Evolutionary conservation across 2,329 filamentous ascomycete genomes (phyloP).

Genomic region (Tolypocladium album): DNA sequence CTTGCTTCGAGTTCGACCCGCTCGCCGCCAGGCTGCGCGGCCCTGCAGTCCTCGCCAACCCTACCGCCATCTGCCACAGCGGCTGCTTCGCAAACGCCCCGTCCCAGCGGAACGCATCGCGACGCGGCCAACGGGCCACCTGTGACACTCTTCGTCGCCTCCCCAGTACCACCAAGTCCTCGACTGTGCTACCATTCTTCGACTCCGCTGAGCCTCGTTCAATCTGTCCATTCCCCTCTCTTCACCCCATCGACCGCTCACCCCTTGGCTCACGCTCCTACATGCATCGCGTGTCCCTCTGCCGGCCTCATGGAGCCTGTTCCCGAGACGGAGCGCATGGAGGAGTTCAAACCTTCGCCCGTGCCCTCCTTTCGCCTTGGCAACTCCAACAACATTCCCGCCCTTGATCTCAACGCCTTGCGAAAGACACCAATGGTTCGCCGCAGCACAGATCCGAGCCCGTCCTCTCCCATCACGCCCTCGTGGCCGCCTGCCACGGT

Average conservation of each 20-base stretch:
- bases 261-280: background rate
- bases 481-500: slow-evolving; percentile 34
- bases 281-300: slow-evolving; percentile 1
- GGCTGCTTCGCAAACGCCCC: background rate
- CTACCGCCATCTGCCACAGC: background rate
- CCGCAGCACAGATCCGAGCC: slow-evolving; percentile 47
- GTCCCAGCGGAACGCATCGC: background rate
- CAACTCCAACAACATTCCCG: slow-evolving; percentile 20
- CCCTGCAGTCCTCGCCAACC: background rate
- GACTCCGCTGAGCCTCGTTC: background rate
- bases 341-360: slow-evolving; percentile 51
- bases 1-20: background rate
- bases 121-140: background rate
- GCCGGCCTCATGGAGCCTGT: slow-evolving; percentile 49
- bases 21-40: background rate
- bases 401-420: slow-evolving; percentile 30
- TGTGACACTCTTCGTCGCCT: background rate
- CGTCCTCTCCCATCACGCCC: slow-evolving; percentile 40
- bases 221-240: background rate
- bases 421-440: slow-evolving; percentile 43
- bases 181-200: background rate
- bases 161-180: background rate
- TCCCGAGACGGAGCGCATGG: slow-evolving; percentile 57
- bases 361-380: slow-evolving; percentile 42
- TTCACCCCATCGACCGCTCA: background rate